Percentiles rank a stretch among this genome's conserved stretches.
Conservation (phyloP, 225 moss, liverwort and hornwort genomes). For the Pseudoscleropodium purum region DNA sequence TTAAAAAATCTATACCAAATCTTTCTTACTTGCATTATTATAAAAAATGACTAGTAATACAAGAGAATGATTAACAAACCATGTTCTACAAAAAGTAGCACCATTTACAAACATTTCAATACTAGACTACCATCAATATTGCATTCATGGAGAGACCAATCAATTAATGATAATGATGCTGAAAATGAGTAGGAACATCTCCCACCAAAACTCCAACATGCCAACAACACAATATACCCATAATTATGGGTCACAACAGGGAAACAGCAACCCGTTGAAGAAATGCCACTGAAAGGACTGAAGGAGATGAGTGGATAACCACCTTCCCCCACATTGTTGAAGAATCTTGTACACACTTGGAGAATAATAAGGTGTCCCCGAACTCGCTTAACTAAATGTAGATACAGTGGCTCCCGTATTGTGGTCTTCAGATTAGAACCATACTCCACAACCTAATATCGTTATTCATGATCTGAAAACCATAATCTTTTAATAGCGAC, state of each 20-base stretch:
- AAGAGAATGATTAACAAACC: not conserved
- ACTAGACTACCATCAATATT: not conserved
- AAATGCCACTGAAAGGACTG: not conserved
- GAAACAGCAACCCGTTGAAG: not conserved
- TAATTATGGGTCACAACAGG: not conserved
- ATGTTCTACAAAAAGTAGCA: no score
- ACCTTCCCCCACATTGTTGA: not conserved
- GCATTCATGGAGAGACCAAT: not conserved
- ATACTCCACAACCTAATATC: constrained; percentile 26
- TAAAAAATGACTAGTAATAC: not conserved
- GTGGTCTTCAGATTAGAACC: constrained; percentile 4
- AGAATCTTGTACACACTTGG: not conserved
- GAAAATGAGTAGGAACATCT: constrained; percentile 12
- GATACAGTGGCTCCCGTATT: not conserved
- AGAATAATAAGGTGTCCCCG: not conserved
- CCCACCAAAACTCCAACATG: constrained; percentile 41
- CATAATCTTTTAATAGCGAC: constrained; percentile 24
- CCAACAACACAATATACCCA: constrained; percentile 34
- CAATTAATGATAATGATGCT: not conserved
- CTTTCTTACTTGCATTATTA: not conserved
- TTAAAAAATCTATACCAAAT: not conserved
- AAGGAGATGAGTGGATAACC: not conserved
- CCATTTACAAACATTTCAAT: not conserved
- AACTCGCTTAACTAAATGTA: no score
- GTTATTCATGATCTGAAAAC: constrained; percentile 43